phyloP scores from a whole-genome alignment of 495 filamentous ascomycete genomes.

The Talaromyces adpressus region DNA sequence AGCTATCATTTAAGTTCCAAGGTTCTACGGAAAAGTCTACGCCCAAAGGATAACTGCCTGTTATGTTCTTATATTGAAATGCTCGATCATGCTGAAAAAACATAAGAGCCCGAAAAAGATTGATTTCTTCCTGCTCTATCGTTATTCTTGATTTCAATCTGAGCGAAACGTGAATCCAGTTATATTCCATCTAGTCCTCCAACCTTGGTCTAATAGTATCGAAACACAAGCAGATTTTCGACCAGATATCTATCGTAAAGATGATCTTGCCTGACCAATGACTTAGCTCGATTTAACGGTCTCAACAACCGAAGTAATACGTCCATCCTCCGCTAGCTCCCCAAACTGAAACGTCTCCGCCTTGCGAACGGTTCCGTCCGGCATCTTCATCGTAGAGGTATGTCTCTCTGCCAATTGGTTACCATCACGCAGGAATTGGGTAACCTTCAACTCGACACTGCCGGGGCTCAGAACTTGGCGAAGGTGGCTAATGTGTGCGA shows the following conservation, averaged over 20 bases:
- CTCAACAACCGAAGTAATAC: slow-evolving; percentile 1
- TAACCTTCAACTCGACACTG: neutral
- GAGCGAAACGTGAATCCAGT: too few relatives aligned
- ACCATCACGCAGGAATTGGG: slow-evolving; percentile 3
- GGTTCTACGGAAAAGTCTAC: too few relatives aligned
- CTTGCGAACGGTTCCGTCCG: neutral
- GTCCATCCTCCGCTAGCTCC: slow-evolving; percentile 1
- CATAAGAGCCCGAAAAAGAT: too few relatives aligned
- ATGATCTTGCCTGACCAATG: neutral
- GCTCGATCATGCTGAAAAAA: too few relatives aligned
- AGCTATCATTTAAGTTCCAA: too few relatives aligned
- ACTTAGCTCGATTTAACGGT: neutral
- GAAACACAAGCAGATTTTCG: neutral
- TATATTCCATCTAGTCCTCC: too few relatives aligned
- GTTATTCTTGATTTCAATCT: too few relatives aligned
- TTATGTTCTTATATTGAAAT: too few relatives aligned
- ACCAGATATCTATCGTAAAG: too few relatives aligned
- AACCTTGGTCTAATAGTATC: neutral
- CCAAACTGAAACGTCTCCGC: slow-evolving; percentile 2
- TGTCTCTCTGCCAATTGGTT: slow-evolving; percentile 1
- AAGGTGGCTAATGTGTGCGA: neutral
- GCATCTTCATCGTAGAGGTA: neutral
- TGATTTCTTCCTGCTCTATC: too few relatives aligned
- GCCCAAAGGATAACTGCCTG: too few relatives aligned
- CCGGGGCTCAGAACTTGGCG: neutral